Conservation (phyloP, 192 early-diverging fungal species). For the Chytriomyces confervae region DNA sequence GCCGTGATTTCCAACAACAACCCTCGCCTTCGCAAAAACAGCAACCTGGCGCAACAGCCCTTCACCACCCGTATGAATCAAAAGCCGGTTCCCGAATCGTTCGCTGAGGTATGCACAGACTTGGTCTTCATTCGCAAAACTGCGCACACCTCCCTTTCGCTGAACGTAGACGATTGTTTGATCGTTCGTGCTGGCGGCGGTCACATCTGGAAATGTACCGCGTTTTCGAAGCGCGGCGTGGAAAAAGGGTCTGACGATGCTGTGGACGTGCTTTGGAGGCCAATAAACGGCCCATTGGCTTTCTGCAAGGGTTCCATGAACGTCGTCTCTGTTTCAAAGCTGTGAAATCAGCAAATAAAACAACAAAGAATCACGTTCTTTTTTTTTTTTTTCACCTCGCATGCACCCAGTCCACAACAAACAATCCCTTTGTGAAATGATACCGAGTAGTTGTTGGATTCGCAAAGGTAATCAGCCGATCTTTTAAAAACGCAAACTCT, state of each 20-base stretch:
- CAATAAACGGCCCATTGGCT: constrained; percentile 6
- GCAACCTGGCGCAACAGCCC: constrained; percentile 4
- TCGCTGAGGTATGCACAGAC: not conserved
- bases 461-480: constrained; percentile 2
- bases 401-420: constrained; percentile 24
- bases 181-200: not conserved
- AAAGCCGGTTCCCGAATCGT: constrained; percentile 1
- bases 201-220: not conserved
- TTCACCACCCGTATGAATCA: constrained; percentile 18
- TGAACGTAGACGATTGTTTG: constrained; percentile 15
- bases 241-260: constrained; percentile 9
- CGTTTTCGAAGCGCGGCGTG: constrained; percentile 14
- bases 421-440: constrained; percentile 17
- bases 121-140: constrained; percentile 24
- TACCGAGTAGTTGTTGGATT: constrained; percentile 2
- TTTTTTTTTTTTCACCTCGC: not conserved
- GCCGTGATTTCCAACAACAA: constrained; percentile 30
- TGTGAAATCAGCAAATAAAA: not conserved
- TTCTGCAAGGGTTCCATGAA: not conserved
- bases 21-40: constrained; percentile 18
- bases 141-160: constrained; percentile 6
- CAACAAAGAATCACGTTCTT: no score
- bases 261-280: constrained; percentile 10
- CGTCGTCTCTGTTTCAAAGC: not conserved
- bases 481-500: constrained; percentile 7